Percentiles rank a stretch among this genome's conserved stretches.
These are phyloP conservation scores for Domatiomyces globalis DNA, from an alignment of 2,329 filamentous ascomycete genomes.

Conservation along the genomic window DNA sequence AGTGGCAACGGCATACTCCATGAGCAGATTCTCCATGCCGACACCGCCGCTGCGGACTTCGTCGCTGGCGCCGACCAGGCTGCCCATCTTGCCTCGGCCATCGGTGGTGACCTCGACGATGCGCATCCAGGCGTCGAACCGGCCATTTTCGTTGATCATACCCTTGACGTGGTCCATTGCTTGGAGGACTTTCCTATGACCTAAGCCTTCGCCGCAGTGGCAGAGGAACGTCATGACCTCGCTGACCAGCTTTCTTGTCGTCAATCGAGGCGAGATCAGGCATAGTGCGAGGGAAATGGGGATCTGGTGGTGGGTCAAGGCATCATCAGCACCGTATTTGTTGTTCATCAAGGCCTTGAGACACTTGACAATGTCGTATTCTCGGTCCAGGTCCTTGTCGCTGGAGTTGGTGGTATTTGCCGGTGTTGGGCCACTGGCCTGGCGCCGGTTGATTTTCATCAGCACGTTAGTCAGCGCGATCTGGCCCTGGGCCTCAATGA, in stretches of 20 bases:
- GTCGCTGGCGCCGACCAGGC: constrained; percentile 88
- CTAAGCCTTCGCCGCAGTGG: constrained; percentile 79
- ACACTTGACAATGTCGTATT: constrained; percentile 97
- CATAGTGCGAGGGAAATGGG: constrained; percentile 77
- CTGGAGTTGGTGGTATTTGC: constrained; percentile 41
- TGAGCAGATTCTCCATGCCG: constrained; percentile 95
- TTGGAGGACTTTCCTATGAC: constrained; percentile 85
- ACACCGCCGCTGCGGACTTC: constrained; percentile 92
- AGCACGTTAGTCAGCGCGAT: constrained; percentile 89
- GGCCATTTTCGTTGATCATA: constrained; percentile 77
- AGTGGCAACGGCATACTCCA: constrained; percentile 96
- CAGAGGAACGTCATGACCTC: constrained; percentile 94
- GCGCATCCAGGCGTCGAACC: constrained; percentile 98
- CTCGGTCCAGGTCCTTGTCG: constrained; percentile 74
- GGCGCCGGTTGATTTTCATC: constrained; percentile 81
- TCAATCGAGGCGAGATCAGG: constrained; percentile 73
- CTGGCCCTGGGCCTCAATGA: constrained; percentile 94
- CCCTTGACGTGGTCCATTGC: constrained; percentile 83
- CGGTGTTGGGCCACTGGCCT: constrained; percentile 56
- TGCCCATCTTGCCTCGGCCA: constrained; percentile 96
- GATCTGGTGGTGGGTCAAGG: constrained; percentile 75
- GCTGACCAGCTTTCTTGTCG: constrained; percentile 85
- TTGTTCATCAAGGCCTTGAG: constrained; percentile 98
- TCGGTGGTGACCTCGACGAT: constrained; percentile 95
- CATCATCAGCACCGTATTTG: constrained; percentile 96